A percentile compares a stretch with the other conserved stretches of the same genome.
Evolutionary conservation across 106 monocot genomes (phyloP).

Genomic region (Acorus calamus): DNA sequence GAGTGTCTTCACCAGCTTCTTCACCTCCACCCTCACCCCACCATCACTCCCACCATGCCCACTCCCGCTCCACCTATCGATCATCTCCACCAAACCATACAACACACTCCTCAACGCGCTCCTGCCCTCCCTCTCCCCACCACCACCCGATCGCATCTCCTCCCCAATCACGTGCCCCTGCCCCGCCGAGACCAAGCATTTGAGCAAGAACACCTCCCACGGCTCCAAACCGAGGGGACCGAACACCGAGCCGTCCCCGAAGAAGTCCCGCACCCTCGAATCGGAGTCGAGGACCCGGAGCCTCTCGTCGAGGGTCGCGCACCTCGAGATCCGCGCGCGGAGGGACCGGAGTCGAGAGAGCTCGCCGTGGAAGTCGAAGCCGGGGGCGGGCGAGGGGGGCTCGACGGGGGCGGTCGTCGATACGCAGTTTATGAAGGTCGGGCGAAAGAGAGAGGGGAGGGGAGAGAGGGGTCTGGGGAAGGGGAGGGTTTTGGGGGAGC

Average conservation of each 20-base stretch:
- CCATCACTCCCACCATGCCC: slow-evolving; percentile 12
- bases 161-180: slow-evolving; percentile 71
- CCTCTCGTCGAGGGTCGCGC: slow-evolving; percentile 30
- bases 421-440: too few relatives aligned
- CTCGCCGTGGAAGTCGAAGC: slow-evolving; percentile 37
- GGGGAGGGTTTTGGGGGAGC: too few relatives aligned
- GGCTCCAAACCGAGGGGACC: slow-evolving; percentile 17
- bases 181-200: slow-evolving; percentile 78
- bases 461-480: too few relatives aligned
- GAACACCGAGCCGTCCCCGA: slow-evolving; percentile 6
- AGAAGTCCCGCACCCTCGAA: slow-evolving; percentile 52
- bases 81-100: slow-evolving; percentile 45
- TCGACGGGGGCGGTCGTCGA: slow-evolving; percentile 29
- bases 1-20: slow-evolving; percentile 42
- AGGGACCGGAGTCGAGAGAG: slow-evolving; percentile 43
- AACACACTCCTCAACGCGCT: slow-evolving; percentile 52
- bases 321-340: slow-evolving; percentile 23
- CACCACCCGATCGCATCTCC: slow-evolving; percentile 22
- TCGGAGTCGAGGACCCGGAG: slow-evolving; percentile 46
- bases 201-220: slow-evolving; percentile 45
- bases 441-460: too few relatives aligned
- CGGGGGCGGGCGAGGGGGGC: slow-evolving; percentile 28
- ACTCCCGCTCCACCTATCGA: slow-evolving; percentile 56
- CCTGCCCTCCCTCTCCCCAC: neutral
- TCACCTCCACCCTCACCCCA: slow-evolving; percentile 4